Base-by-base conservation (phyloP, 768 basidiomycete genomes). In the Candolleomyces aberdarensis region DNA sequence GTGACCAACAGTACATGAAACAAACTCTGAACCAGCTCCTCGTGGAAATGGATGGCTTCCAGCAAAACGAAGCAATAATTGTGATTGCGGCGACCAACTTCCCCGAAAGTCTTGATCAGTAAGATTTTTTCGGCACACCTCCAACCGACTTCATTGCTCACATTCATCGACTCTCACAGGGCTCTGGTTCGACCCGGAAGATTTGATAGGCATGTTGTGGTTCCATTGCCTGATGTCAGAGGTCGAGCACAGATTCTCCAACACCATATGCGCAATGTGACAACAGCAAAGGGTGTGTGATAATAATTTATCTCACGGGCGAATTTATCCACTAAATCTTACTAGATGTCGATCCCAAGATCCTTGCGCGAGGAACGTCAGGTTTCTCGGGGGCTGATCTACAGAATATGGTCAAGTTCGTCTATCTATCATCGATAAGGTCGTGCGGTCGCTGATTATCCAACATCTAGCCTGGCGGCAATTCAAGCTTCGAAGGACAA, bases 61-160 rank as follows among this genome's bases (percentile, higher is more conserved):
- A 89, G 70, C 92, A 95, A 71, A 85, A 82, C 31, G 94, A 98
- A 73, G 96, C 95, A 29, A 86, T 99, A 65, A 94, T 98, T 61
- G 91, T 98, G 63, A 93, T 98, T 60, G 96, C 92, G 36, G 93
- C 90, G n/a, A 99, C 97, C 56, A 99, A 99, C 74, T 97, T 98
- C 74, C 96, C 96, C 1, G 87, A 98, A 69, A 89, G 89, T 57
- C 79, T 99, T 63, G 97, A 99, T 72, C 87, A 85, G 92, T 93
- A 63, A 71, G 88, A 80, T 46, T 32, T 59, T 32, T 46, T 56
- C 13, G 62, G 20, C 20, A 63, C 46, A 44, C 55, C 41, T 9
- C 40, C 49, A 40, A 49, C 59, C 56, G 39, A 59, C 50, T 15
- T 39, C 3, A 22, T 19, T 7, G 22, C 44, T 54, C 36, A 56